phyloP scores from a whole-genome alignment of 345 rosid genomes.

The Citrus trifoliata region DNA sequence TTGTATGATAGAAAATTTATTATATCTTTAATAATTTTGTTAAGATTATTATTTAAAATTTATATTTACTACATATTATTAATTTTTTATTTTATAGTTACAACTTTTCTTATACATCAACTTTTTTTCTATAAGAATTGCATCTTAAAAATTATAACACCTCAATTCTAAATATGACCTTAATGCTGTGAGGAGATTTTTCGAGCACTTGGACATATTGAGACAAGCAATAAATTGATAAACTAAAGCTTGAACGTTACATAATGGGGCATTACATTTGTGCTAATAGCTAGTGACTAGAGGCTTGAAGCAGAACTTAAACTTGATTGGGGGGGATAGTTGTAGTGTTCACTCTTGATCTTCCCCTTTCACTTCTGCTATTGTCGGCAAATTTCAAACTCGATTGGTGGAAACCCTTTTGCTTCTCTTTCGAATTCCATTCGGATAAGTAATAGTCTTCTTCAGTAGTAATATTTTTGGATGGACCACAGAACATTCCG shows the following conservation, averaged over 20 bases:
- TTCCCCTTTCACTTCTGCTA: constrained; percentile 67
- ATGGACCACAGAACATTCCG: constrained; percentile 84
- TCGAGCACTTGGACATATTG: background rate
- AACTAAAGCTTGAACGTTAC: background rate
- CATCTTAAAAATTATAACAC: no score
- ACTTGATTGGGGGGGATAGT: constrained; percentile 18
- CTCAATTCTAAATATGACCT: no score
- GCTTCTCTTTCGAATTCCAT: constrained; percentile 57
- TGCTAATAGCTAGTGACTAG: background rate
- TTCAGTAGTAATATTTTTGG: constrained; percentile 40
- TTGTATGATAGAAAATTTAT: no score
- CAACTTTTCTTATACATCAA: accelerated
- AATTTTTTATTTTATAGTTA: no score
- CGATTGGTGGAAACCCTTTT: constrained; percentile 42
- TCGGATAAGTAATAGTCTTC: constrained; percentile 80
- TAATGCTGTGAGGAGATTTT: background rate
- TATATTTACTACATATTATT: no score
- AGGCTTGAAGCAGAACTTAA: background rate
- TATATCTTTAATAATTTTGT: no score
- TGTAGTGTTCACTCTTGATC: constrained; percentile 6
- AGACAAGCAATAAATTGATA: background rate
- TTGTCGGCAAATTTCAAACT: constrained; percentile 75
- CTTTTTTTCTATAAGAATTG: accelerated
- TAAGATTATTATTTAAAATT: no score
- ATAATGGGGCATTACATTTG: background rate